Evolutionary conservation across 2,329 filamentous ascomycete species (phyloP), one percentile per base, ranked within the genome.

Genomic region (Colletotrichum sp.): DNA sequence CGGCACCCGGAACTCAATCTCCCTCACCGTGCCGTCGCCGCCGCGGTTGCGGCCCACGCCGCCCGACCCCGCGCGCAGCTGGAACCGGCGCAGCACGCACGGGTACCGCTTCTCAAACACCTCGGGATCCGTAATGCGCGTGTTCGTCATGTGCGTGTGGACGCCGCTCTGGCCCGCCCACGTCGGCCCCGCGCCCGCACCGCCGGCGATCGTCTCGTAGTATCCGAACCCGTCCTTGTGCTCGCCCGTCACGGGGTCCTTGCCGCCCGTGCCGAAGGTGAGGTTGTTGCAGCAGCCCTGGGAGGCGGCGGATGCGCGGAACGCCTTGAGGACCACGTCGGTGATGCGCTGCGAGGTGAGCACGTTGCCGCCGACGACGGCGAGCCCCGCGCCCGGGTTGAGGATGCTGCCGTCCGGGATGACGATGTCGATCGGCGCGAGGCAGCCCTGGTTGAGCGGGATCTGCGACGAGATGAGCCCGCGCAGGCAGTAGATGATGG

Each of bases 141-240:
- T 96, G 83, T 97, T 97, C 8, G 95, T 96, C 93, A 96, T 96
- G 84, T 96, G 94, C 3, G 92, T 94, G 82, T 96, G 94, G n/a
- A 96, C 94, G 30, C 94, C 94, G 68, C 88, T 92, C 13, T 93
- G 93, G 48, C 95, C 95, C 76, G 93, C 88, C 94, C 94, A 96
- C 16, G 88, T 88, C 0, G 92, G 90, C 0, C 94, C 94, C 0
- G 95, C 95, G 32, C 95, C 95, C 52, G 90, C 92, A 1, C 95
- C 95, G 52, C 95, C 95, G 0, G 93, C 93, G 77, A 97, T 96
- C 8, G 95, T 96, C 84, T 97, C 95, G 83, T 96, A 96, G 87
- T 96, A 97, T 12, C 95, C 95, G 81, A 97, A 97, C 0, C 95
- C 95, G 52, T 82, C 82, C 7, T 77, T 92, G n/a, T 92, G 88